Evolutionary conservation across 371 early-diverging fungal genomes (phyloP), one percentile per base, ranked within the genome.

Genomic region (Vairimorpha apis): DNA sequence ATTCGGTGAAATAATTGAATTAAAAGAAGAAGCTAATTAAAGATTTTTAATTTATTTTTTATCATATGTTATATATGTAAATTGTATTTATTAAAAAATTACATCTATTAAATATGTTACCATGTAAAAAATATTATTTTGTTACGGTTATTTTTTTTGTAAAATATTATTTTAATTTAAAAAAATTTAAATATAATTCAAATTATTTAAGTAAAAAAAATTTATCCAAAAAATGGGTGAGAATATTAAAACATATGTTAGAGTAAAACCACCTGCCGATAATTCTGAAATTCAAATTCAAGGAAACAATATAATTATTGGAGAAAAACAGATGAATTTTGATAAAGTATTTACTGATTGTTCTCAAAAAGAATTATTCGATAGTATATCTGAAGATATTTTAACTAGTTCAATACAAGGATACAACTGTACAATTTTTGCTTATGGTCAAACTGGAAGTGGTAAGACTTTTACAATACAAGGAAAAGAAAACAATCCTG

Each of bases 381-480:
- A 67, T 33, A 35, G 16, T 4, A 38, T 77, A 18, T 37, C 67
- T 1, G 69, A 70, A 37, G 67, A 67, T 32, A 64, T 76, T 33
- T 21, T 79, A 16, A 58, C 77, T 29, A 56, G 56, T 2, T 49
- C 43, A 47, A 44, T 68, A 14, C 70, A 76, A 51, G 84, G 84
- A 58, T 78, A 74, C 51, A 80, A 78, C 60, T 77, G 78, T 29
- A 74, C 81, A 30, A 53, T 84, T 35, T 84, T 84, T 72, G 81
- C 84, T 13, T 84, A 84, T 70, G 84, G 84, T 13, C 84, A 84
- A 56, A 84, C 84, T 25, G 82, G 84, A 27, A 79, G 79, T 68
- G 82, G 84, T 13, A 84, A 84, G 66, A 84, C 84, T 32, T 82
- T 77, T 63, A 84, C 84, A 21, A 84, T 84, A 47, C 78, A 82